Conservation (phyloP, 2,329 filamentous ascomycete species). For the Fusarium nelsonii region DNA sequence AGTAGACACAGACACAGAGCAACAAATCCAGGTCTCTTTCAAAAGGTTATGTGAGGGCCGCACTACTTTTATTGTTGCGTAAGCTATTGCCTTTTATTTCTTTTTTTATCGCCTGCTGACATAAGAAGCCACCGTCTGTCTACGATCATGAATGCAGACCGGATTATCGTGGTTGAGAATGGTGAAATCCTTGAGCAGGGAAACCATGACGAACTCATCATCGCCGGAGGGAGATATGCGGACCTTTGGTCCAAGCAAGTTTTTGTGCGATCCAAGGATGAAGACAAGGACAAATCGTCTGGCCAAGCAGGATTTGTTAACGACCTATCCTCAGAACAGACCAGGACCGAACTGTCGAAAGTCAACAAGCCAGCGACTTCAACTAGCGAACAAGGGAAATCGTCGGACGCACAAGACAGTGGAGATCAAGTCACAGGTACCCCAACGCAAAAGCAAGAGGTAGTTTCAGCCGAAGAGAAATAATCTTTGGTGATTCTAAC, state of each 20-base stretch:
- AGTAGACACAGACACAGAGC: slow-evolving; percentile 77
- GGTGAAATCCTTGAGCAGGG: slow-evolving; percentile 74
- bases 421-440: slow-evolving; percentile 50
- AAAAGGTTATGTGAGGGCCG: slow-evolving; percentile 68
- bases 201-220: slow-evolving; percentile 69
- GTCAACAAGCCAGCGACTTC: slow-evolving; percentile 48
- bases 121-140: slow-evolving; percentile 71
- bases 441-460: slow-evolving; percentile 61
- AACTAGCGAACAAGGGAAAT: slow-evolving; percentile 44
- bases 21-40: slow-evolving; percentile 74
- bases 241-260: slow-evolving; percentile 75
- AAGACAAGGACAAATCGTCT: slow-evolving; percentile 41
- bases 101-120: slow-evolving; percentile 14
- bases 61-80: slow-evolving; percentile 76
- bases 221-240: slow-evolving; percentile 70
- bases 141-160: slow-evolving; percentile 77
- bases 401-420: slow-evolving; percentile 35
- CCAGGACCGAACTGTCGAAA: slow-evolving; percentile 53
- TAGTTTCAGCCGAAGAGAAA: slow-evolving; percentile 56
- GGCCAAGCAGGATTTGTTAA: slow-evolving; percentile 51
- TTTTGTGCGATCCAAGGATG: slow-evolving; percentile 64
- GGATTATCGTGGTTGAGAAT: slow-evolving; percentile 73
- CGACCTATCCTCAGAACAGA: slow-evolving; percentile 54
- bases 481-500: slow-evolving; percentile 57
- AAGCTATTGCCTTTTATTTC: slow-evolving; percentile 46